Evolutionary conservation across 225 moss, liverwort and hornwort genomes (phyloP).

Genomic region (Asterella californica): DNA sequence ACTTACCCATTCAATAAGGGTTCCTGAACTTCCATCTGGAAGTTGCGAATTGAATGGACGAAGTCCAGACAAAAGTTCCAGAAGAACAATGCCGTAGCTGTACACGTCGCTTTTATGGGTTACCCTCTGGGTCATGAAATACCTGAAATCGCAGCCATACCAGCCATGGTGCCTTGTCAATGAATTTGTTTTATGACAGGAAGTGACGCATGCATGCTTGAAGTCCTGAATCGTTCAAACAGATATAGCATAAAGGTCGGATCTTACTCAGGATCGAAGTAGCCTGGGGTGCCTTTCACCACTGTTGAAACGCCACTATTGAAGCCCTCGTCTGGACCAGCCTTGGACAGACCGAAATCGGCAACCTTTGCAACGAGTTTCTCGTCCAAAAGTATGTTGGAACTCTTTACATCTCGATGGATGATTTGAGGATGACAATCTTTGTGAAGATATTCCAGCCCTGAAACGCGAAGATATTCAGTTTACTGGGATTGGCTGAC

Average conservation of each 20-base stretch:
- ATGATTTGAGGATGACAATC: slow-evolving; percentile 54
- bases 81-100: slow-evolving; percentile 24
- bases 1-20: slow-evolving; percentile 31
- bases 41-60: slow-evolving; percentile 8
- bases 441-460: slow-evolving; percentile 58
- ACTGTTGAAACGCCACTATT: slow-evolving; percentile 66
- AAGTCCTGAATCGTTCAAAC: background rate
- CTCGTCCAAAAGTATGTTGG: slow-evolving; percentile 56
- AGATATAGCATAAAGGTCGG: background rate
- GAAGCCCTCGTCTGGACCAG: slow-evolving; percentile 54
- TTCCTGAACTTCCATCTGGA: slow-evolving; percentile 12
- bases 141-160: slow-evolving; percentile 12
- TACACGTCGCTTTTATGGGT: slow-evolving; percentile 28
- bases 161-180: background rate
- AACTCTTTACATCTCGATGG: slow-evolving; percentile 64
- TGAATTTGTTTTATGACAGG: background rate
- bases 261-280: slow-evolving; percentile 78
- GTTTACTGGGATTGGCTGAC: background rate
- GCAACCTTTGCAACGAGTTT: slow-evolving; percentile 64
- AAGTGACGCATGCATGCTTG: background rate
- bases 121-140: slow-evolving; percentile 19
- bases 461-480: background rate
- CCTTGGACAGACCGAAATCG: slow-evolving; percentile 64
- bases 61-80: slow-evolving; percentile 19
- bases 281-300: slow-evolving; percentile 80